Percentiles rank a stretch among this genome's conserved stretches.
Conservation (phyloP, 2,329 filamentous ascomycete genomes). For the Grosmannia huntii region DNA sequence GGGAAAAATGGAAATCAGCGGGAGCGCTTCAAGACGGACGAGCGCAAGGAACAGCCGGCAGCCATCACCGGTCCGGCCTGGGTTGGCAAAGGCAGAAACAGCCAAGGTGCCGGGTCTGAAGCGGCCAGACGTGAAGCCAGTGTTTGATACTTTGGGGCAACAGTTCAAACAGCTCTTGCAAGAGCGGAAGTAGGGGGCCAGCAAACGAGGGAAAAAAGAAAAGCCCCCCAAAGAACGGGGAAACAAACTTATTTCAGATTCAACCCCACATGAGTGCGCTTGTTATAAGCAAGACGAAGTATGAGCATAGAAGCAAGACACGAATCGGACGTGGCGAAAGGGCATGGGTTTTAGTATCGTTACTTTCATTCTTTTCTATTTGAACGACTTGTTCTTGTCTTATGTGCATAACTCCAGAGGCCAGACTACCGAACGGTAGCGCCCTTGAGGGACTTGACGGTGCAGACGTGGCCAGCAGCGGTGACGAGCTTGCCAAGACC, state of each 20-base stretch:
- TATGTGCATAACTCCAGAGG: not conserved
- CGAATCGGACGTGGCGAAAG: not conserved
- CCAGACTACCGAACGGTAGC: constrained; percentile 55
- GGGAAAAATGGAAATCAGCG: constrained; percentile 16
- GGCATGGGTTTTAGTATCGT: not conserved
- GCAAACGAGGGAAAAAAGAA: not conserved
- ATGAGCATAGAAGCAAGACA: not conserved
- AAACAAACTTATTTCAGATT: no score
- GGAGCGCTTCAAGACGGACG: not conserved
- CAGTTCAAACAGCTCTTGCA: not conserved
- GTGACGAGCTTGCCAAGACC: constrained; percentile 60
- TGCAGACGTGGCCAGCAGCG: constrained; percentile 66
- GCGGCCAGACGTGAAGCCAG: constrained; percentile 1
- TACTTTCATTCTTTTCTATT: not conserved
- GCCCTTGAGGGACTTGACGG: constrained; percentile 65
- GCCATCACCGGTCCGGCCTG: not conserved
- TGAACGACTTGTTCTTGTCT: not conserved
- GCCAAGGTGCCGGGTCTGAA: not conserved
- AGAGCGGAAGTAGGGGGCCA: not conserved
- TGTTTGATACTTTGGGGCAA: not conserved
- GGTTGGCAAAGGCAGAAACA: no score
- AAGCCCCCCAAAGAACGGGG: no score
- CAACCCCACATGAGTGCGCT: no score
- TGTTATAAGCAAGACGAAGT: not conserved
- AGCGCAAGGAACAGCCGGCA: not conserved